phyloP scores from a whole-genome alignment of 176 grass and related monocot species.

The Puya raimondii region DNA sequence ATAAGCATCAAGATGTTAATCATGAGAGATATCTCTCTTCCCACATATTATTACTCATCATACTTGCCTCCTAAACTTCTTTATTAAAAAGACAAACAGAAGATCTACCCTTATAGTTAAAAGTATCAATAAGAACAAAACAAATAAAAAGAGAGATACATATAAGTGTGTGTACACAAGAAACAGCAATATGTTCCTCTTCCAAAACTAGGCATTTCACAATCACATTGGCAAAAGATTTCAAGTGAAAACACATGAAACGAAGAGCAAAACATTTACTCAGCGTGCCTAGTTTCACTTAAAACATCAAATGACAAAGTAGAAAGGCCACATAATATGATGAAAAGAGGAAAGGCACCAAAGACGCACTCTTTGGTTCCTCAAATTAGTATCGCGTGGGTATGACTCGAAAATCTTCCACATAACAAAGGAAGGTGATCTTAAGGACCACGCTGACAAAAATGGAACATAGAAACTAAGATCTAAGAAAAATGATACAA shows the following conservation, averaged over 20 bases:
- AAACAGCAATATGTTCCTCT: neutral
- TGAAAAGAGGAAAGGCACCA: constrained; percentile 2
- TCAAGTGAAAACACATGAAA: neutral
- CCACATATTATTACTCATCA: too few relatives aligned
- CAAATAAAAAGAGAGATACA: too few relatives aligned
- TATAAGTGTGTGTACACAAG: too few relatives aligned
- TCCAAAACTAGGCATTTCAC: constrained; percentile 5
- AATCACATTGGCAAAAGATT: neutral
- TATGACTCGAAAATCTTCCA: constrained; percentile 24
- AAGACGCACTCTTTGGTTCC: constrained; percentile 12
- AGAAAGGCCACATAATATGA: neutral
- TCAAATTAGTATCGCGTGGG: constrained; percentile 2
- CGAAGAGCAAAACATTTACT: neutral
- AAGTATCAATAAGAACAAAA: too few relatives aligned
- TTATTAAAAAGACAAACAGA: too few relatives aligned
- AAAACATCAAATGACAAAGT: neutral
- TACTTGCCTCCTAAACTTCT: too few relatives aligned
- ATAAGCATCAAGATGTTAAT: too few relatives aligned
- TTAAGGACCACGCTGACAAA: constrained; percentile 17
- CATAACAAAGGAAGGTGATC: constrained; percentile 17
- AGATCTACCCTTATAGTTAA: too few relatives aligned
- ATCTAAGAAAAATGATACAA: neutral
- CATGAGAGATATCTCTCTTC: too few relatives aligned
- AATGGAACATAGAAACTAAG: neutral
- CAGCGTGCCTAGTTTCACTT: neutral